These are phyloP conservation scores for Kurtzmaniella quercitrusa DNA, from an alignment of 1,139 yeast genomes.

Conservation along the genomic window DNA sequence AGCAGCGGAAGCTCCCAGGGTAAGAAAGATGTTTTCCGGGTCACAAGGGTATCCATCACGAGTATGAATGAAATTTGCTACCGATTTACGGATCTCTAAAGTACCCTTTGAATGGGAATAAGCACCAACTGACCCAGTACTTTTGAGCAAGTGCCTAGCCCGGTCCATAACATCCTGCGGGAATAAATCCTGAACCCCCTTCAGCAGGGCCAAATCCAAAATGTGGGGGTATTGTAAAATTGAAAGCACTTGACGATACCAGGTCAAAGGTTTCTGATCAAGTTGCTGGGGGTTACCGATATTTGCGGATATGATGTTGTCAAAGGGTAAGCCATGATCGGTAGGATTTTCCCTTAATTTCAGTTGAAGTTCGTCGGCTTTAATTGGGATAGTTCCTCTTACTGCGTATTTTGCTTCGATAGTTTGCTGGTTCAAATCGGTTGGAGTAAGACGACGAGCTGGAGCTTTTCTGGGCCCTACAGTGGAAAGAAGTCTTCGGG, in stretches of 20 bases:
- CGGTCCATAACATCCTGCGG: constrained; percentile 72
- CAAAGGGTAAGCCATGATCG: constrained; percentile 69
- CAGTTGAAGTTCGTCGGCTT: constrained; percentile 78
- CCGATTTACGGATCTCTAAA: constrained; percentile 61
- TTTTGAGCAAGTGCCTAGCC: constrained; percentile 55
- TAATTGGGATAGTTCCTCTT: constrained; percentile 86
- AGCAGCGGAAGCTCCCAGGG: constrained; percentile 93
- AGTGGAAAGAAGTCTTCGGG: background rate
- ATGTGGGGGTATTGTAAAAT: constrained; percentile 80
- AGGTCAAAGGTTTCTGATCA: constrained; percentile 91
- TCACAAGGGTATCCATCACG: constrained; percentile 54
- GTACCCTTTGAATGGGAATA: constrained; percentile 93
- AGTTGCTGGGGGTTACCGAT: constrained; percentile 97
- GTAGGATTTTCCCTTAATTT: constrained; percentile 43
- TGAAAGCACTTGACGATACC: constrained; percentile 86
- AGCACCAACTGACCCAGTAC: constrained; percentile 86
- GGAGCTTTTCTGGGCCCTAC: background rate
- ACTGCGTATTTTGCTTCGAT: constrained; percentile 92
- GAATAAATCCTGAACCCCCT: constrained; percentile 29
- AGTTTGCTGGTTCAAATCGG: constrained; percentile 68
- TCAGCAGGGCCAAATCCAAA: constrained; percentile 29
- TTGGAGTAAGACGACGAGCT: constrained; percentile 16
- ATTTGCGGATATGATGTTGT: constrained; percentile 77
- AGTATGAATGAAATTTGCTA: constrained; percentile 70
- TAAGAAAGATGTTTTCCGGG: constrained; percentile 72